Conservation (phyloP, 768 basidiomycete species). For the Bullera alba region DNA sequence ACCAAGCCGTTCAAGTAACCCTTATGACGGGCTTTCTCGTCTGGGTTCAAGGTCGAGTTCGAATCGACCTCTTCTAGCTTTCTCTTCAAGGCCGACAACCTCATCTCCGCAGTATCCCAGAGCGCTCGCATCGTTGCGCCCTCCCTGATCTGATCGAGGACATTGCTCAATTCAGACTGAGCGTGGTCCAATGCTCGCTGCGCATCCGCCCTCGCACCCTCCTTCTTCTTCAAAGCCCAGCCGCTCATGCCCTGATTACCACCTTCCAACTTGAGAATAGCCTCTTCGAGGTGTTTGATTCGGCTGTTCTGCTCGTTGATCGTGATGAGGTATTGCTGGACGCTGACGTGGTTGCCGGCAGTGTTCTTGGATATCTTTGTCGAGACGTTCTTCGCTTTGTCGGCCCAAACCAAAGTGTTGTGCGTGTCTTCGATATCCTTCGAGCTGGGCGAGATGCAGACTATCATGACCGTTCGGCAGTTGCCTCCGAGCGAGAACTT, state of each 20-base stretch:
- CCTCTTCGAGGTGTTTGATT: slow-evolving; percentile 77
- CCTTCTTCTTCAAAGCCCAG: slow-evolving; percentile 53
- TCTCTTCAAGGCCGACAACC: slow-evolving; percentile 17
- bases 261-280: slow-evolving; percentile 48
- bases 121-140: slow-evolving; percentile 26
- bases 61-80: slow-evolving; percentile 17
- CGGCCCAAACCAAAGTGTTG: slow-evolving; percentile 94
- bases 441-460: slow-evolving; percentile 91
- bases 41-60: slow-evolving; percentile 3
- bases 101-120: slow-evolving; percentile 33
- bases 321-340: slow-evolving; percentile 89
- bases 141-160: slow-evolving; percentile 14
- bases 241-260: neutral
- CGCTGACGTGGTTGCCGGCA: slow-evolving; percentile 88
- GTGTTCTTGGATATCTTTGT: slow-evolving; percentile 94
- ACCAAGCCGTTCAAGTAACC: slow-evolving; percentile 13
- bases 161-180: slow-evolving; percentile 8
- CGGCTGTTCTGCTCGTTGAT: slow-evolving; percentile 80
- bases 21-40: slow-evolving; percentile 16
- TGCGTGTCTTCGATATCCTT: slow-evolving; percentile 97
- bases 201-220: slow-evolving; percentile 48
- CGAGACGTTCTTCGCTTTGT: slow-evolving; percentile 96
- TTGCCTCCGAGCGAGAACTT: slow-evolving; percentile 98
- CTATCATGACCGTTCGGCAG: slow-evolving; percentile 99
- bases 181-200: slow-evolving; percentile 9